Evolutionary conservation across 176 grass and related monocot species (phyloP), one percentile per base, ranked within the genome.

Genomic region (Puccinellia tenuiflora): DNA sequence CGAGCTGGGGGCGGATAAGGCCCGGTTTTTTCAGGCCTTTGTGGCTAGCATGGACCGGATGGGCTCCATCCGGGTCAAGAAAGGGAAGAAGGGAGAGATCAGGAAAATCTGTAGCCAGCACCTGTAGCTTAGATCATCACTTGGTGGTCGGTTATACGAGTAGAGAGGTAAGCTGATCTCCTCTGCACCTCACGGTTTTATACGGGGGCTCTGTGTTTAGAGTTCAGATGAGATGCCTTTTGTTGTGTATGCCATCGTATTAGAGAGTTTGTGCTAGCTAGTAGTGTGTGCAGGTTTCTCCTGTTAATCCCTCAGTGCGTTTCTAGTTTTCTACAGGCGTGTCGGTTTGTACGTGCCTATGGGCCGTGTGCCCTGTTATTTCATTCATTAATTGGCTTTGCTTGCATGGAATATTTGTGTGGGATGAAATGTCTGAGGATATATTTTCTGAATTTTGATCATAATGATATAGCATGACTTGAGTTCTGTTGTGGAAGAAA

Each of bases 51-150:
- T 99, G 89, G 91, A 96, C 66, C 78, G 90, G 64, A 94, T 99
- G 93, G 97, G 97, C 0, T 62, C 85, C 50, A 86, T 96, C 24
- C 75, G 93, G 83, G 81, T 94, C 62, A 99, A 99, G 87, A 99
- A 99, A 71, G 97, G 93, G 0, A 92, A 37, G 73, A 99, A 84
- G 62, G 93, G 93, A 1, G 91, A 99, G 91, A 76, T 94, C 48
- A 96, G 96, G 69, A 96, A 79, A 81, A 38, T 88, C 43, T 99
- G 96, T 17, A 93, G 85, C 83, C 89, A 81, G 57, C 87, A 96
- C 74, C 69, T 91, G n/a, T 69, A 68, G 74, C 3, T 4, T 37
- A 62, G 16, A 65, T 20, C 14, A 8, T 8, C 60, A 6, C 51
- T 53, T 53, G 18, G 51, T 21, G 1, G 0, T 21, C n/a, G 22